Evolutionary conservation across 495 filamentous ascomycete genomes (phyloP).

Genomic region (Paragyromitra xinjiangensis): DNA sequence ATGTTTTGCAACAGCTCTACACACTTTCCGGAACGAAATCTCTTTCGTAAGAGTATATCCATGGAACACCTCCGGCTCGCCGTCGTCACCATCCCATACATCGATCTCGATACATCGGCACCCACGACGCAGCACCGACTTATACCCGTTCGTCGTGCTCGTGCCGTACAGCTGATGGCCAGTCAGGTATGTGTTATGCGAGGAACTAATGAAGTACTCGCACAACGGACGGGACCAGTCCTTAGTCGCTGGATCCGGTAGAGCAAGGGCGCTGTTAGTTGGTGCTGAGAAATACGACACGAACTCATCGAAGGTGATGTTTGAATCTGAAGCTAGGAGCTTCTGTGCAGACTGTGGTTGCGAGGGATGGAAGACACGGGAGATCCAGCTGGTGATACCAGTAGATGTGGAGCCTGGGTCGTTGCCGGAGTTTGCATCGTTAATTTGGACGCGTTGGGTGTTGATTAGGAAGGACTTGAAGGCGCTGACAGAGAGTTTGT

Average conservation of each 20-base stretch:
- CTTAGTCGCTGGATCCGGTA: slow-evolving; percentile 56
- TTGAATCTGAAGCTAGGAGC: slow-evolving; percentile 1
- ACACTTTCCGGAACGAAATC: slow-evolving; percentile 83
- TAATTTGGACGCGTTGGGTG: slow-evolving; percentile 34
- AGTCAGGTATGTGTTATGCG: slow-evolving; percentile 93
- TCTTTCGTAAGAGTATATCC: slow-evolving; percentile 91
- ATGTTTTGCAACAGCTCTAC: slow-evolving; percentile 76
- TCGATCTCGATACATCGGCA: slow-evolving; percentile 95
- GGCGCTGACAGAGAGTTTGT: slow-evolving; percentile 34
- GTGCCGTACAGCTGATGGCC: slow-evolving; percentile 91
- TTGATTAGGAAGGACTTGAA: slow-evolving; percentile 38
- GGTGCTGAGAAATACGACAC: slow-evolving; percentile 46
- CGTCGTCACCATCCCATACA: slow-evolving; percentile 83
- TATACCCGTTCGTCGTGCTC: slow-evolving; percentile 82
- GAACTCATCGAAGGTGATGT: slow-evolving; percentile 50
- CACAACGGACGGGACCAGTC: slow-evolving; percentile 75
- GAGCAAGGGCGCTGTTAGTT: slow-evolving; percentile 43
- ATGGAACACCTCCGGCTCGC: slow-evolving; percentile 83
- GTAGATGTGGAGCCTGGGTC: neutral
- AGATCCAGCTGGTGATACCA: slow-evolving; percentile 10
- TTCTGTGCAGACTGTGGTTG: slow-evolving; percentile 37
- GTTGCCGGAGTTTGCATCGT: slow-evolving; percentile 25
- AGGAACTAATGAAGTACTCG: slow-evolving; percentile 89
- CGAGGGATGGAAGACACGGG: slow-evolving; percentile 35
- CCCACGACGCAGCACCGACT: slow-evolving; percentile 79